Base-by-base conservation (phyloP, 2,329 filamentous ascomycete species). In the Ophiostoma tasmaniense region DNA sequence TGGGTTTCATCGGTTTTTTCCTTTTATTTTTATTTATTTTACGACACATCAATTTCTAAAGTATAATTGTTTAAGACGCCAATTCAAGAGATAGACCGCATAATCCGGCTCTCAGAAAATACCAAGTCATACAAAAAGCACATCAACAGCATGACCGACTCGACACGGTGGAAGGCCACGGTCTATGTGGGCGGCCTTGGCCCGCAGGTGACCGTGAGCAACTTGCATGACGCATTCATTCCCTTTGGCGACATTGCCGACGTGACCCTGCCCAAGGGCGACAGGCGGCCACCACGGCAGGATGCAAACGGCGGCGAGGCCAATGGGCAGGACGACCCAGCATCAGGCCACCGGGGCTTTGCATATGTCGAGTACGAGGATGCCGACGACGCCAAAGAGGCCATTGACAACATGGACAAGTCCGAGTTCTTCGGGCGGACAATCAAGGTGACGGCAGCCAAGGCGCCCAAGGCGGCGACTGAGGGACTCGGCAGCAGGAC, bases 381-480 rank as follows among this genome's bases (percentile, higher is more conserved):
- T 69, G 84, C 88, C 14, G 87, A 89, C 69, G 95, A 99, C 79
- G 94, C 93, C 35, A 89, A 89, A 75, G 94, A 98, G 79, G 95
- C 95, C 66, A 97, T 99, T 78, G 93, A 98, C 83, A 99, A 99
- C 77, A 98, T 99, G 94, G 92, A 99, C 77, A 93, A 97, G 78
- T 90, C 93, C 71, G 94, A 98, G 80, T 86, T 99, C 64, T 98
- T 94, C 77, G 96, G 95, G 13, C 87, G 92, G 70, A 89, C 95
- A 17, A 90, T 99, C 77, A 97, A 93, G 78, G 94, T 98, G 67
- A 93, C 92, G 62, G 86, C 90, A 68, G 96, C 96, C 61, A 99
- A 97, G 79, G 88, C 92, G 39, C 92, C 95, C 72, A 97, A 97
- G 82, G 92, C 92, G 74, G 86, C 88, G 66, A 91, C 91, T 67